phyloP scores from a whole-genome alignment of 2,329 filamentous ascomycete species.

The Byssothecium circinans region DNA sequence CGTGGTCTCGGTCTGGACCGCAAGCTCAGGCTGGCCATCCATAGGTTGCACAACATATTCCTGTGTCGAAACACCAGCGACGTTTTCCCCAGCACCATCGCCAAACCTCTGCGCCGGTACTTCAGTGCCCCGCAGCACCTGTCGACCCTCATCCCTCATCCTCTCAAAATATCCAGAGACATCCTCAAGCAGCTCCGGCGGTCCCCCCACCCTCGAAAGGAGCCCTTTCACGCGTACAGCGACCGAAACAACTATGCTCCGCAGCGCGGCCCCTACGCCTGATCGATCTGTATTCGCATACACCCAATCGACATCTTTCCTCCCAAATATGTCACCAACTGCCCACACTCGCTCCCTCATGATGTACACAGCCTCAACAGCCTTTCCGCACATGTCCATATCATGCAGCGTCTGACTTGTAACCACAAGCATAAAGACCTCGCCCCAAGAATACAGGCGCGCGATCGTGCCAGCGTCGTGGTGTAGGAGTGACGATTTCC shows the following conservation, averaged over 20 bases:
- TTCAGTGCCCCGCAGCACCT: no score
- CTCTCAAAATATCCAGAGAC: not conserved
- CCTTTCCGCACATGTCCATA: not conserved
- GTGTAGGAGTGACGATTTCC: not conserved
- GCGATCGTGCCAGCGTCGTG: not conserved
- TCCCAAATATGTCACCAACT: not conserved
- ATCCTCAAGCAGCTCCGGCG: not conserved
- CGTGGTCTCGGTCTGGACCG: no score
- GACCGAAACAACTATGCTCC: not conserved
- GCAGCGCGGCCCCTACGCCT: not conserved
- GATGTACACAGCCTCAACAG: not conserved
- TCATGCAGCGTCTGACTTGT: not conserved
- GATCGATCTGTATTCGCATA: not conserved
- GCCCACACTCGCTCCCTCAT: not conserved
- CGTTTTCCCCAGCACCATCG: no score
- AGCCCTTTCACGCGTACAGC: not conserved
- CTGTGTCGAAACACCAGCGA: no score
- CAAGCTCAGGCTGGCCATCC: no score
- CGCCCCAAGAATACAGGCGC: not conserved
- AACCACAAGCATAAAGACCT: not conserved
- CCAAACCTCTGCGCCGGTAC: no score
- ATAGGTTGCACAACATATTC: no score
- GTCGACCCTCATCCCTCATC: not conserved
- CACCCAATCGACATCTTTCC: not conserved
- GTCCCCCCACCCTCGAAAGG: not conserved